Conservation (phyloP, 2,329 filamentous ascomycete genomes). For the Claviceps fusiformis region DNA sequence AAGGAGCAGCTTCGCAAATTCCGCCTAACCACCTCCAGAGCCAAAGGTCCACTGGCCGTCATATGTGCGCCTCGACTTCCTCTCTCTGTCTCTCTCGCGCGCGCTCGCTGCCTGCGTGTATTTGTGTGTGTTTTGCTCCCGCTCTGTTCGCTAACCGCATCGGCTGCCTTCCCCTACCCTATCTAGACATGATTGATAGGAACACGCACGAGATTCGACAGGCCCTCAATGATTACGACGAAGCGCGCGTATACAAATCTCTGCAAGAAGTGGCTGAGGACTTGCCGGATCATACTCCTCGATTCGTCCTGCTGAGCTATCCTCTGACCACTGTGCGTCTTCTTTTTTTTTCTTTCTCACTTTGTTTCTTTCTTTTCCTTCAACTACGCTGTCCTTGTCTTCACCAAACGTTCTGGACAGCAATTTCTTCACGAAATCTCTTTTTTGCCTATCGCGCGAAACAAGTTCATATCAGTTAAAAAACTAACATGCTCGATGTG, state of each 20-base stretch:
- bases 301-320: constrained; percentile 83
- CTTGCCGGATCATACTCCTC: constrained; percentile 80
- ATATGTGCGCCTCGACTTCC: constrained; percentile 52
- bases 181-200: constrained; percentile 76
- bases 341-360: not conserved
- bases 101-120: no score
- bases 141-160: not conserved
- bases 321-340: constrained; percentile 37
- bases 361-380: not conserved
- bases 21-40: constrained; percentile 75
- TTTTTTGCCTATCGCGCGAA: not conserved
- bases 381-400: not conserved
- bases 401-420: no score
- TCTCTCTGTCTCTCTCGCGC: not conserved
- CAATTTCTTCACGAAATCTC: no score
- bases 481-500: not conserved
- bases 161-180: not conserved
- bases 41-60: constrained; percentile 75
- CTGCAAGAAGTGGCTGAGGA: constrained; percentile 75
- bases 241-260: constrained; percentile 62
- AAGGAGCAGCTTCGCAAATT: constrained; percentile 89
- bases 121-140: not conserved
- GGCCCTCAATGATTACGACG: constrained; percentile 38
- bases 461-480: not conserved
- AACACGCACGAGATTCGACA: constrained; percentile 80